phyloP scores from a whole-genome alignment of 2,329 filamentous ascomycete genomes.

The Huntiella omanensis region DNA sequence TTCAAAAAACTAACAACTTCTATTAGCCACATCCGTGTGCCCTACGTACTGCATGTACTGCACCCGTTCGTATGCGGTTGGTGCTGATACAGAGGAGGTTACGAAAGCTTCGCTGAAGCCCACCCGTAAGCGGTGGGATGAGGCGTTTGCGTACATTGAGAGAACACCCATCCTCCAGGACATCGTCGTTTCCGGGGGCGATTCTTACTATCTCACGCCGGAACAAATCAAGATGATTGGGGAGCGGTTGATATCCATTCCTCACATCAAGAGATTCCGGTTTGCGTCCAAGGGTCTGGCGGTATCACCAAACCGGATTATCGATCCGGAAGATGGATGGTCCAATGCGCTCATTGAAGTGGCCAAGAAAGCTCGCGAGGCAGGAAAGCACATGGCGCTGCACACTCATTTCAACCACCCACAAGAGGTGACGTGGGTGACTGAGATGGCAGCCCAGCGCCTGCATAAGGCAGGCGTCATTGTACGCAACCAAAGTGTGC shows the following conservation, averaged over 20 bases:
- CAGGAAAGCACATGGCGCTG: constrained; percentile 40
- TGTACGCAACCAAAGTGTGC: constrained; percentile 36
- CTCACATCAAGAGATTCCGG: constrained; percentile 39
- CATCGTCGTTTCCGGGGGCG: constrained; percentile 44
- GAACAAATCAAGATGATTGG: constrained; percentile 34
- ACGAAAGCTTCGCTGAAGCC: constrained; percentile 25
- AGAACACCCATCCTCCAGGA: constrained; percentile 30
- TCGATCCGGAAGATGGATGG: constrained; percentile 35
- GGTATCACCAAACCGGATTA: constrained; percentile 35
- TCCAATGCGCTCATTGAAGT: constrained; percentile 30
- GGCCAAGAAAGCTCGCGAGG: constrained; percentile 27
- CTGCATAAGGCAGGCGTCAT: constrained; percentile 23
- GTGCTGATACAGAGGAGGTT: constrained; percentile 32
- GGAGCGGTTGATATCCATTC: constrained; percentile 33
- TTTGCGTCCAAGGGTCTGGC: constrained; percentile 44
- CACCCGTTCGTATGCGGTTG: constrained; percentile 41
- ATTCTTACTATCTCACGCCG: constrained; percentile 37
- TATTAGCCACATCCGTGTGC: constrained; percentile 36
- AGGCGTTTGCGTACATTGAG: constrained; percentile 37
- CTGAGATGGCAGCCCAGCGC: constrained; percentile 28
- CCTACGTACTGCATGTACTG: constrained; percentile 45
- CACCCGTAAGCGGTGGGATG: constrained; percentile 28
- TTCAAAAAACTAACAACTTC: not conserved
- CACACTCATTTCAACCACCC: constrained; percentile 50
- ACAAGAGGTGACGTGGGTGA: constrained; percentile 42